Conservation (phyloP, 2,329 filamentous ascomycete species). For the Alternaria infectoria region DNA sequence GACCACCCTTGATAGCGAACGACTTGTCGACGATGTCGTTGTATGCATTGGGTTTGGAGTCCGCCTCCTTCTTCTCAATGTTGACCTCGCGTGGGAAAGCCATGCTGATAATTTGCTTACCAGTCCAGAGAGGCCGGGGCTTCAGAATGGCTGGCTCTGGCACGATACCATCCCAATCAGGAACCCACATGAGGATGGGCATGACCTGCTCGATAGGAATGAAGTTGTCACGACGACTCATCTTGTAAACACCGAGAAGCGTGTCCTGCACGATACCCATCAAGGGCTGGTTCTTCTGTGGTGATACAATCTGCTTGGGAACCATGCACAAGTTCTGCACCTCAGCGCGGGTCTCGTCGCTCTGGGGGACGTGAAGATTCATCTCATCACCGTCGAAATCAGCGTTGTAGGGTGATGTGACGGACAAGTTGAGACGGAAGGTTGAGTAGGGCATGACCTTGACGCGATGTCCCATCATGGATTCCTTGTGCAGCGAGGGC, state of each 20-base stretch:
- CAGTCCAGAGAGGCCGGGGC: conserved; percentile 91
- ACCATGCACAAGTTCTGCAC: conserved; percentile 95
- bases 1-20: conserved; percentile 81
- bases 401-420: conserved; percentile 98
- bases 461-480: conserved; percentile 99
- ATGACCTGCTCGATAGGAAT: conserved; percentile 89
- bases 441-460: conserved; percentile 99
- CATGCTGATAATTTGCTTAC: conserved; percentile 96
- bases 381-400: conserved; percentile 99
- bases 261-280: conserved; percentile 99
- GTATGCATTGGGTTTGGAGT: conserved; percentile 55
- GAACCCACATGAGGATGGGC: conserved; percentile 97
- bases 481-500: conserved; percentile 98
- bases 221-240: conserved; percentile 91
- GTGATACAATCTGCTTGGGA: conserved; percentile 97
- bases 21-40: conserved; percentile 80
- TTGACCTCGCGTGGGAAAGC: conserved; percentile 88
- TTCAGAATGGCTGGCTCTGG: conserved; percentile 93
- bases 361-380: conserved; percentile 99
- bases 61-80: conserved; percentile 64
- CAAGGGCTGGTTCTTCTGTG: conserved; percentile 92
- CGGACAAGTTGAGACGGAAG: conserved; percentile 95
- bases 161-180: conserved; percentile 94
- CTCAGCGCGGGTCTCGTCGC: conserved; percentile 94
- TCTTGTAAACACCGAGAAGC: conserved; percentile 94